phyloP scores from a whole-genome alignment of 306 rosid species.

The Pyrus bretschneideri region DNA sequence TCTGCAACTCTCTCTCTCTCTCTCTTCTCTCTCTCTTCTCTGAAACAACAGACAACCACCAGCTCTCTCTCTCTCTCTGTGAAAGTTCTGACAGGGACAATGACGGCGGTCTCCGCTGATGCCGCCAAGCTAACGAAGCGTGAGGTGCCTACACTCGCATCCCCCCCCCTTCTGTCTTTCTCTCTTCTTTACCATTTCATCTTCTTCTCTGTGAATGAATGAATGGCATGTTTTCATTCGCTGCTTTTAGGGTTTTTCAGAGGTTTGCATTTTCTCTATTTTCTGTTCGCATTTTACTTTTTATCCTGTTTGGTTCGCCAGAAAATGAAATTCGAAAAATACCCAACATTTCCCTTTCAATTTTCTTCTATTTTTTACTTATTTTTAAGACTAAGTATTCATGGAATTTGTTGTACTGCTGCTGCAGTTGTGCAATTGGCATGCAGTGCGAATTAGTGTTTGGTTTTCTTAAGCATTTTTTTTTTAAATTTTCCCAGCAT shows the following conservation, averaged over 20 bases:
- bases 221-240: not conserved
- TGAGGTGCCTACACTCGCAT: constrained; percentile 8
- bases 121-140: constrained; percentile 13
- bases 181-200: not conserved
- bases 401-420: no score
- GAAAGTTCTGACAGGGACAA: constrained; percentile 3
- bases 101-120: constrained; percentile 19
- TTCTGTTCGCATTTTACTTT: not conserved
- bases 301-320: not conserved
- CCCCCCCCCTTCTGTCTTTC: not conserved
- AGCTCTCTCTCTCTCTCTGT: not conserved
- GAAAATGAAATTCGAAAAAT: not conserved
- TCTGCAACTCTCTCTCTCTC: constrained; percentile 1
- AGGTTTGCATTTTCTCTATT: not conserved
- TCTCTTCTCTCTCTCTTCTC: not conserved
- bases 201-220: not conserved
- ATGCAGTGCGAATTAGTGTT: not conserved
- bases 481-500: not conserved
- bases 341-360: not conserved
- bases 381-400: not conserved
- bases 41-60: constrained; percentile 1
- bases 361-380: not conserved
- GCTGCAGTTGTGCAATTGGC: not conserved
- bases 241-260: constrained; percentile 1
- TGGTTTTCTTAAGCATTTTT: not conserved